Base-by-base conservation (phyloP, 768 basidiomycete species). In the Pleurotus cornucopiae region DNA sequence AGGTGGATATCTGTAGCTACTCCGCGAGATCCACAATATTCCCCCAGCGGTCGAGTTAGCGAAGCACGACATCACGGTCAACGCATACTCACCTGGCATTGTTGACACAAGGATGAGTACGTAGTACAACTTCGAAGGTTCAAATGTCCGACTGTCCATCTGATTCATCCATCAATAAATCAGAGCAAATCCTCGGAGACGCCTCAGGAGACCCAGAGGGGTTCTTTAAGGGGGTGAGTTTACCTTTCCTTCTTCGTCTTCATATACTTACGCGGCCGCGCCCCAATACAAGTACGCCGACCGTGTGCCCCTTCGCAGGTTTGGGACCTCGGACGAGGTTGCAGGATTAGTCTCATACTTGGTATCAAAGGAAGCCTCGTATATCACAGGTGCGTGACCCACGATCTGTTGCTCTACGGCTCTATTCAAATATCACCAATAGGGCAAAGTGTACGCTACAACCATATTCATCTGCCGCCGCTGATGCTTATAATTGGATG, bases 291-390 rank as follows among this genome's bases (percentile, higher is more conserved):
- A 23, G 46, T n/a, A 47, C 13, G 25, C 12, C 16, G 12, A 23
- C 3, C 11, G 4, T 5, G 51, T 53, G 0, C 51, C 51, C 1
- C n/a, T 40, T 13, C 56, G 60, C 7, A 34, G 38, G 21, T 59
- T 55, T 21, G 71, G 65, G 2, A 57, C 62, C 6, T 63, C 70
- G 1, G 67, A 67, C 6, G 68, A 76, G 18, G 56, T 76, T 6
- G 74, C 75, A 25, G 61, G 65, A n/a, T 34, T 72, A 11, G 74
- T 76, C 1, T 74, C 72, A 0, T 75, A 68, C 54, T 63, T 75
- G 6, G 68, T 67, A 6, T 74, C 73, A 6, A 67, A 69, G 55
- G 70, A 72, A 16, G 65, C 71, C 0, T 58, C 58, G 30, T 72
- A 67, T 38, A 65, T 76, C 11, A 75, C 73, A 0, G 73, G 73